Evolutionary conservation across 176 grass and related monocot species (phyloP).

Genomic region (Olyra latifolia): DNA sequence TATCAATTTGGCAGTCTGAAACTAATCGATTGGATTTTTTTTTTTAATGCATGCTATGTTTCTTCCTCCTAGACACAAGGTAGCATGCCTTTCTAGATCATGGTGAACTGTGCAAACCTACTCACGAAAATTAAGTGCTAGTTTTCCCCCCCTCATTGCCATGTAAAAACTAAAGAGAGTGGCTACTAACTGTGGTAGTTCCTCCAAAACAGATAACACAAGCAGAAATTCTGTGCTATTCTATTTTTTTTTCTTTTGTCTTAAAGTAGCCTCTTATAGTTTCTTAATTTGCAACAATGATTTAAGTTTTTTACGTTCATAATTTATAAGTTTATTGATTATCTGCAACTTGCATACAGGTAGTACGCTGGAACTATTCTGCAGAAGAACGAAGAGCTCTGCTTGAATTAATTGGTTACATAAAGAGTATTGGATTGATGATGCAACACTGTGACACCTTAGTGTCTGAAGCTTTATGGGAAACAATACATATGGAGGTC

Average conservation of each 20-base stretch:
- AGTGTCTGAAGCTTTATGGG: slow-evolving; percentile 97
- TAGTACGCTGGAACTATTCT: slow-evolving; percentile 94
- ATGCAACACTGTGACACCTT: slow-evolving; percentile 93
- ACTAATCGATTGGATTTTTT: slow-evolving; percentile 11
- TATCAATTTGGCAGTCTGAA: background rate
- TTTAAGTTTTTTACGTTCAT: slow-evolving; percentile 12
- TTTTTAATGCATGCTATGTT: background rate
- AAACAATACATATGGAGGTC: slow-evolving; percentile 98
- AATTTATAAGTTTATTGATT: slow-evolving; percentile 14
- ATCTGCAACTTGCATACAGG: slow-evolving; percentile 51
- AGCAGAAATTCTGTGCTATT: background rate
- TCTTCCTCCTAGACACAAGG: background rate
- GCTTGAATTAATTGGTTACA: slow-evolving; percentile 93
- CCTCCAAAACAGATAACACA: background rate
- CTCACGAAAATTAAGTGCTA: background rate
- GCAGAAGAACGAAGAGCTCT: slow-evolving; percentile 87
- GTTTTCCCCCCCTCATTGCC: background rate
- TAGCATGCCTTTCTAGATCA: background rate
- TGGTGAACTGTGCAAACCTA: background rate
- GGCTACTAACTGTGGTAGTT: background rate
- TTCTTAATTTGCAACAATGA: slow-evolving; percentile 9
- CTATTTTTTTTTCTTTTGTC: background rate
- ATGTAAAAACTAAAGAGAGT: slow-evolving; percentile 3
- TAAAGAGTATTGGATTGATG: slow-evolving; percentile 93
- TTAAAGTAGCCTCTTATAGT: background rate